Evolutionary conservation across 305 asterid species (phyloP), one percentile per base, ranked within the genome.

Genomic region (Andrographis paniculata): DNA sequence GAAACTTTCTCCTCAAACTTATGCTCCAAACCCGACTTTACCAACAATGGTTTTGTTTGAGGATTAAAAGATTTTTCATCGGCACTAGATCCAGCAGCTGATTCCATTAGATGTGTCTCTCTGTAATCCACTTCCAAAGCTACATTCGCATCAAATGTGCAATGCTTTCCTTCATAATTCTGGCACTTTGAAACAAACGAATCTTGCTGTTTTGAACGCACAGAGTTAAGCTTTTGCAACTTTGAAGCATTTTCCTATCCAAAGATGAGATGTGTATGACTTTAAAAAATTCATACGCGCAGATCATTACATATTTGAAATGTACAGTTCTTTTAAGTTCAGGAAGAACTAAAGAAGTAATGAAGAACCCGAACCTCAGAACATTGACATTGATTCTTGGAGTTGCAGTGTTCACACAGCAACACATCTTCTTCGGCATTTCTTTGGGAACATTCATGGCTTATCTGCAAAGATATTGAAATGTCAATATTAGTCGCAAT

Each of bases 161-260:
- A 6, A 6, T 33, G 38, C 12, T 33, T 13, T 13, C 11, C 38
- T 6, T 7, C n/a, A 33, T 6, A 33, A 33, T 33, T 10, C 12
- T 9, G n/a, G 12, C 38, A 33, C 4, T 33, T 10, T 10, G 12
- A 37, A 48, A 20, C 23, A 31, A 63, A 38, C 42, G 48, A 36
- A 63, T 50, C 38, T 38, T 54, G 47, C 60, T 47, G 65, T 40
- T 54, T 55, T 49, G 59, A 20, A 20, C 64, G 12, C 10, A 27
- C 10, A 33, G n/a, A 11, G n/a, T 33, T 2, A 33, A 33, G 30
- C 30, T 50, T 58, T 42, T 59, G 53, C 31, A 46, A 53, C 56
- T 67, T 49, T 31, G 52, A 18, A 60, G 52, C 56, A 59, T 52
- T 65, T 66, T 65, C 61, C 55, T 58, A 56, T 49, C 47, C 51